These are phyloP conservation scores for Acacia crassicarpa DNA, from an alignment of 306 rosid species.

Conservation along the genomic window DNA sequence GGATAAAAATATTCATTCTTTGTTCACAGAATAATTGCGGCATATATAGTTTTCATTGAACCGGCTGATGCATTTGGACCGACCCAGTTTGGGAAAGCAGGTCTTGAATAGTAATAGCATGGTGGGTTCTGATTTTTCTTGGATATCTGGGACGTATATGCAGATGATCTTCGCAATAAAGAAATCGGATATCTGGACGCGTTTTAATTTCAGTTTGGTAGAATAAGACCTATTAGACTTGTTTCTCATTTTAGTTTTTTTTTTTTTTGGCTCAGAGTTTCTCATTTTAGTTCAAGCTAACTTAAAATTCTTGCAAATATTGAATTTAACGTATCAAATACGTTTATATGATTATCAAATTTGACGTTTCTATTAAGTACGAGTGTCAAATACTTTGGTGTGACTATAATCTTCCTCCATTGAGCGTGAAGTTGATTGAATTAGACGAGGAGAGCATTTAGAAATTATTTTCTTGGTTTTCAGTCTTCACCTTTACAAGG, in stretches of 20 bases:
- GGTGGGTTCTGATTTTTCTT: neutral
- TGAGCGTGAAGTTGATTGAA: neutral
- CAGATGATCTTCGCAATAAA: neutral
- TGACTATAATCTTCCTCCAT: neutral
- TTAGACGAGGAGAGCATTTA: neutral
- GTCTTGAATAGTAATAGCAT: neutral
- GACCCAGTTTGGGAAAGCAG: constrained; percentile 25
- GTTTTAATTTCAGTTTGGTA: neutral
- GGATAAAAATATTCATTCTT: constrained; percentile 28
- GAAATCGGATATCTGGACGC: neutral
- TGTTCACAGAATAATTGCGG: constrained; percentile 39
- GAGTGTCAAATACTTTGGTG: neutral
- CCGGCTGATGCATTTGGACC: constrained; percentile 26
- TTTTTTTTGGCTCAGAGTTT: too few species aligned
- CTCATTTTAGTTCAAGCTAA: neutral
- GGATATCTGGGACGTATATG: neutral
- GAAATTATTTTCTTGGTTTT: neutral
- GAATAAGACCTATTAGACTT: neutral
- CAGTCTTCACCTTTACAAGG: neutral
- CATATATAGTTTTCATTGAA: constrained; percentile 17
- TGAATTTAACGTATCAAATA: neutral
- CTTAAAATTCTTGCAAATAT: too few species aligned
- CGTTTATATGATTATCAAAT: too few species aligned
- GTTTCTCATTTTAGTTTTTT: neutral
- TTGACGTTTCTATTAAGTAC: neutral